Base-by-base conservation (phyloP, 2,329 filamentous ascomycete species). In the Cladophialophora bantiana region DNA sequence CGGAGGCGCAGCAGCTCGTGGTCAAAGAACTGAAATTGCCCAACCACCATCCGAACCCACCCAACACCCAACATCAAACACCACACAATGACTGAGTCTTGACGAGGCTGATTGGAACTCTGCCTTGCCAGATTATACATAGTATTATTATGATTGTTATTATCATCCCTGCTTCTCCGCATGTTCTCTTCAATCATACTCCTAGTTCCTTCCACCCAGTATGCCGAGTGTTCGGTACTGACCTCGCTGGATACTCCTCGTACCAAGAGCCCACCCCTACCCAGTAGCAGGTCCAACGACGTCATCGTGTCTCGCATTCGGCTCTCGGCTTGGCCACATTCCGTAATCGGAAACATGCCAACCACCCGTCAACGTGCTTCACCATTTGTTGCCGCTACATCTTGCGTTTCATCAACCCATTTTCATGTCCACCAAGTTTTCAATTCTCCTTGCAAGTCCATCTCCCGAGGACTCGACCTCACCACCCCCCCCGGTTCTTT, bases 21-120 rank as follows among this genome's bases (percentile, higher is more conserved):
- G 31, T 55, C 52, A 55, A 55, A 55, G 31, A n/a, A 34, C n/a
- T 34, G 52, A 55, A 55, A 55, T 55, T 55, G 52, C 52, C n/a
- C 20, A n/a, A 35, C 2, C 52, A 34, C 26, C 40, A 52, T 18
- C 35, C 36, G 13, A 42, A 45, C 10, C 7, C 15, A 31, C 35
- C 42, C 10, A 34, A 40, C 31, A 42, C 58, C 31, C 18, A 18
- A 7, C 40, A n/a, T 12, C 15, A 45, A 45, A 45, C 40, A 45
- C 18, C 40, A 45, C 6, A 45, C 7, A 3, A 20, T 50, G 18
- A 20, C 2, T 26, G 12, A 20, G 45, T 9, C 26, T 20, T 50
- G 45, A 50, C 45, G 20, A 50, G 45, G 45, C 45, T 50, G 45
- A 50, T 50, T 50, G 18, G 40, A n/a, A 42, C 40, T 42, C 40